phyloP scores from a whole-genome alignment of 768 basidiomycete species.

The Mycena latifolia region DNA sequence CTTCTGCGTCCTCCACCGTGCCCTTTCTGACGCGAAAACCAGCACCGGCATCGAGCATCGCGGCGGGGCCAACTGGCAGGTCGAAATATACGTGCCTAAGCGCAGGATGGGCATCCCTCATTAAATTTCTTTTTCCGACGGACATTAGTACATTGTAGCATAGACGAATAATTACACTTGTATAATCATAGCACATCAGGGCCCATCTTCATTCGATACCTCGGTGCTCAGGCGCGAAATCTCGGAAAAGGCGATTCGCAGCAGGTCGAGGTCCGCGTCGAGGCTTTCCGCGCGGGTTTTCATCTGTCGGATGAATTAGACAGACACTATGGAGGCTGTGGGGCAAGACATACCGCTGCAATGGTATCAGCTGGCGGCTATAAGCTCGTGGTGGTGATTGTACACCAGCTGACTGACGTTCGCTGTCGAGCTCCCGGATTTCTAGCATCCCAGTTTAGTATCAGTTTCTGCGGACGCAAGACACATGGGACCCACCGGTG shows the following conservation, averaged over 20 bases:
- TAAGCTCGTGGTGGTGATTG: slow-evolving; percentile 95
- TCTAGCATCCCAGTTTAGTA: slow-evolving; percentile 60
- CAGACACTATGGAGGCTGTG: neutral
- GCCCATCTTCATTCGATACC: slow-evolving; percentile 61
- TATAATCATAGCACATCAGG: neutral
- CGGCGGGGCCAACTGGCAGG: slow-evolving; percentile 34
- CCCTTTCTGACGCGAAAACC: slow-evolving; percentile 6
- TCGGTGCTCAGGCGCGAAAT: slow-evolving; percentile 85
- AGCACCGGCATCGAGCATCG: slow-evolving; percentile 33
- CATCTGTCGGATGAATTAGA: slow-evolving; percentile 66
- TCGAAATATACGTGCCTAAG: slow-evolving; percentile 32
- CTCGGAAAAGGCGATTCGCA: slow-evolving; percentile 86
- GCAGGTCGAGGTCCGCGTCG: slow-evolving; percentile 85
- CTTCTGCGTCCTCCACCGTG: slow-evolving; percentile 43
- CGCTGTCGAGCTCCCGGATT: slow-evolving; percentile 88
- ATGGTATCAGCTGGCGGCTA: slow-evolving; percentile 95
- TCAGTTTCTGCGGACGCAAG: neutral
- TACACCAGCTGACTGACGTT: slow-evolving; percentile 93
- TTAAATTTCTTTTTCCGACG: neutral
- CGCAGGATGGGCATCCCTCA: slow-evolving; percentile 20
- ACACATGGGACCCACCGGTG: slow-evolving; percentile 58
- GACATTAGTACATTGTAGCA: slow-evolving; percentile 15
- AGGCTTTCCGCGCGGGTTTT: slow-evolving; percentile 88
- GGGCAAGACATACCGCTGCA: slow-evolving; percentile 73
- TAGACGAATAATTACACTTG: slow-evolving; percentile 24